phyloP scores from a whole-genome alignment of 495 filamentous ascomycete genomes.

The Apodospora peruviana region DNA sequence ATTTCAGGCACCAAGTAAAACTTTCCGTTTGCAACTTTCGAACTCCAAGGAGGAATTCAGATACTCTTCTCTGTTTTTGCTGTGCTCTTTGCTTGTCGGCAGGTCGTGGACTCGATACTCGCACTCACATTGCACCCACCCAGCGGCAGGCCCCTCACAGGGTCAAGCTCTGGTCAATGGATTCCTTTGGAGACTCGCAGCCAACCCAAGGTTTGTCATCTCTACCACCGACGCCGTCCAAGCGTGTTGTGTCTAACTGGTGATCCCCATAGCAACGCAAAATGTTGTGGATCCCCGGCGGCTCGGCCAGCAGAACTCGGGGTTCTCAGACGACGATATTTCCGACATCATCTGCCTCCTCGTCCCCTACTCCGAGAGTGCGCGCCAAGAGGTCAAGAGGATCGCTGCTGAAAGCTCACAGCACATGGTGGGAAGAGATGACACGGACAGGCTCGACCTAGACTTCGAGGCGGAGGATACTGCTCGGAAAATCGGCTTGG shows the following conservation, averaged over 20 bases:
- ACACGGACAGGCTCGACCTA: slow-evolving; percentile 45
- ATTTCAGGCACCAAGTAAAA: neutral
- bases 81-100: too few relatives aligned
- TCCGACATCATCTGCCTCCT: slow-evolving; percentile 87
- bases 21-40: neutral
- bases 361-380: slow-evolving; percentile 67
- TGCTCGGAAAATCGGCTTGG: slow-evolving; percentile 37
- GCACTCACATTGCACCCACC: too few relatives aligned
- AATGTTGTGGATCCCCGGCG: slow-evolving; percentile 74
- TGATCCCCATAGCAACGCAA: slow-evolving; percentile 59
- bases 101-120: too few relatives aligned
- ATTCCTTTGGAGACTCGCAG: slow-evolving; percentile 16
- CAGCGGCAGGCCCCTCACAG: too few relatives aligned
- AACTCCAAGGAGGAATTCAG: too few relatives aligned
- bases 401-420: slow-evolving; percentile 41
- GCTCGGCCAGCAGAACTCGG: slow-evolving; percentile 67
- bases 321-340: slow-evolving; percentile 71
- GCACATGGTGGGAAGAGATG: slow-evolving; percentile 30
- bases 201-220: slow-evolving; percentile 23
- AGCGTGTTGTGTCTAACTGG: too few relatives aligned
- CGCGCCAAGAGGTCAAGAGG: slow-evolving; percentile 58
- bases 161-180: slow-evolving; percentile 22
- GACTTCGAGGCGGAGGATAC: slow-evolving; percentile 37
- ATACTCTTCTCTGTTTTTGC: too few relatives aligned
- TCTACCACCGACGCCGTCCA: neutral